Evolutionary conservation across 805 yeast species (phyloP).

Genomic region (Brettanomyces bruxellensis): DNA sequence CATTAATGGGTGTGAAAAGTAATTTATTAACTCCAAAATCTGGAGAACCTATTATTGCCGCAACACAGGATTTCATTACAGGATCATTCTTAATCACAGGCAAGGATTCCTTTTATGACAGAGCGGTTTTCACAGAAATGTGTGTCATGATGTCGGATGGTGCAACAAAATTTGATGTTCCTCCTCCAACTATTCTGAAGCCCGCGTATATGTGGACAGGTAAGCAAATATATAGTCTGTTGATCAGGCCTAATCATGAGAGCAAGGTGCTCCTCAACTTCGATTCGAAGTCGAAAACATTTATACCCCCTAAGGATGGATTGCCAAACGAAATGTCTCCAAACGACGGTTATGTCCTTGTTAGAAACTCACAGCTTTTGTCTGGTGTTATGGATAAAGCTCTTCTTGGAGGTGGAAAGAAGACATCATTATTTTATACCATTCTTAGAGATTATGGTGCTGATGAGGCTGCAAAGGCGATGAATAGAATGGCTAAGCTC

Average conservation of each 20-base stretch:
- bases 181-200: constrained; percentile 90
- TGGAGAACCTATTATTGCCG: constrained; percentile 99
- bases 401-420: constrained; percentile 94
- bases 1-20: constrained; percentile 95
- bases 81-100: constrained; percentile 90
- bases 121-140: constrained; percentile 74
- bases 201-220: constrained; percentile 96
- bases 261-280: constrained; percentile 81
- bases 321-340: constrained; percentile 92
- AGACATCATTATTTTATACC: constrained; percentile 91
- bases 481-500: constrained; percentile 99
- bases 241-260: constrained; percentile 70
- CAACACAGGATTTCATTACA: constrained; percentile 98
- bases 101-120: constrained; percentile 87
- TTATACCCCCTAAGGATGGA: constrained; percentile 61
- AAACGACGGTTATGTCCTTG: constrained; percentile 88
- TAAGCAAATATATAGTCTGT: constrained; percentile 82
- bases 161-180: constrained; percentile 75
- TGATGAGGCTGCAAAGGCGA: constrained; percentile 86
- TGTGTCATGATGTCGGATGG: constrained; percentile 97
- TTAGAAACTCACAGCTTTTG: constrained; percentile 80
- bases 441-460: constrained; percentile 96
- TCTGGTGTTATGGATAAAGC: constrained; percentile 97
- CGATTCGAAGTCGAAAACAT: constrained; percentile 92
- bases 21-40: constrained; percentile 92